phyloP scores from a whole-genome alignment of 2,329 filamentous ascomycete genomes.

The Fonsecaea pedrosoi region DNA sequence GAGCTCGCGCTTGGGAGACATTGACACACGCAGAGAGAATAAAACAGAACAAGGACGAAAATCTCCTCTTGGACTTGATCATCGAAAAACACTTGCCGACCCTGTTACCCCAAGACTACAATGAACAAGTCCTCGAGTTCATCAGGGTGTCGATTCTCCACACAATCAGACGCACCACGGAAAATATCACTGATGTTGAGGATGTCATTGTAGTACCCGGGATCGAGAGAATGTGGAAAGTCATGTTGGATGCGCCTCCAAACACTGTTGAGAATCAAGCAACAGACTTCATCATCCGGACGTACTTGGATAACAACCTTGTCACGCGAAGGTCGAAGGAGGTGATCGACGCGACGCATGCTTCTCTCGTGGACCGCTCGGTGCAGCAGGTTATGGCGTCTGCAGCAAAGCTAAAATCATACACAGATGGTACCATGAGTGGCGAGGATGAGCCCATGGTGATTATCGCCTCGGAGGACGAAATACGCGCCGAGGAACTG shows the following conservation, averaged over 20 bases:
- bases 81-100: conserved; percentile 32
- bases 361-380: conserved; percentile 75
- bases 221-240: conserved; percentile 79
- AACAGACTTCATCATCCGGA: conserved; percentile 72
- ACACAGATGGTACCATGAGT: conserved; percentile 52
- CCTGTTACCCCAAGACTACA: conserved; percentile 31
- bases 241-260: conserved; percentile 73
- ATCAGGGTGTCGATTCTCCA: conserved; percentile 31
- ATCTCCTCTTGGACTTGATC: conserved; percentile 33
- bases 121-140: conserved; percentile 35
- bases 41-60: conserved; percentile 41
- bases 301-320: conserved; percentile 68
- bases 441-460: conserved; percentile 63
- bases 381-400: conserved; percentile 71
- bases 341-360: conserved; percentile 66
- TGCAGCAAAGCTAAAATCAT: conserved; percentile 63
- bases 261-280: conserved; percentile 71
- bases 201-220: conserved; percentile 56
- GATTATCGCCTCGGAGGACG: conserved; percentile 56
- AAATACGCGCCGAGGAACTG: conserved; percentile 63
- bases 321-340: conserved; percentile 52
- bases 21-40: conserved; percentile 57
- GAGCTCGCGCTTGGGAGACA: conserved; percentile 72
- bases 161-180: conserved; percentile 25
- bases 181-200: conserved; percentile 47